These are phyloP conservation scores for Musa acuminata DNA, from an alignment of 176 grass and related monocot species.

Conservation along the genomic window DNA sequence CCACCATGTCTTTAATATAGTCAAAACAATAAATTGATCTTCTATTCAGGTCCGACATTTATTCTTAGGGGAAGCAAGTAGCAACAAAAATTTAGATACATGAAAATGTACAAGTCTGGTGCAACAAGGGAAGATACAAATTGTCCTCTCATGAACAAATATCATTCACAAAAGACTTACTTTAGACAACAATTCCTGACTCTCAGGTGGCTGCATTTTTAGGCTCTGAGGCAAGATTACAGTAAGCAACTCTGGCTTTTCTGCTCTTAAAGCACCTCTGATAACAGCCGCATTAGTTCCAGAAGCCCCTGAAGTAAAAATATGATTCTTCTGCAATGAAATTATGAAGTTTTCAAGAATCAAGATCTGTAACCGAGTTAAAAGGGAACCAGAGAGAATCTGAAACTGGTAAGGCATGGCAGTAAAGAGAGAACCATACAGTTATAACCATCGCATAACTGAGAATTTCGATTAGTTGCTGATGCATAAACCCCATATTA, in stretches of 20 bases:
- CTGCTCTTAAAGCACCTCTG: slow-evolving; percentile 97
- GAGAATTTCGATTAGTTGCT: slow-evolving; percentile 98
- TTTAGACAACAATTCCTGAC: slow-evolving; percentile 91
- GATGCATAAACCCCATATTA: slow-evolving; percentile 98
- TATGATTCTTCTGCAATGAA: slow-evolving; percentile 93
- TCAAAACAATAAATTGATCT: too few relatives aligned
- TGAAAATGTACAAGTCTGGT: background rate
- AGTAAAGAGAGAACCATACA: slow-evolving; percentile 26
- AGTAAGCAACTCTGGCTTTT: slow-evolving; percentile 91
- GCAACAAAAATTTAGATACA: background rate
- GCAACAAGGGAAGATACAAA: background rate
- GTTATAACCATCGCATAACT: slow-evolving; percentile 99
- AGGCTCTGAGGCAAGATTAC: slow-evolving; percentile 98
- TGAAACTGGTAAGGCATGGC: background rate
- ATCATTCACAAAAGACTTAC: slow-evolving; percentile 25
- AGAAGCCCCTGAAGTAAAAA: slow-evolving; percentile 94
- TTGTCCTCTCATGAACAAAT: background rate
- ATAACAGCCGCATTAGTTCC: slow-evolving; percentile 99
- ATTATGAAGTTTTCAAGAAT: slow-evolving; percentile 12
- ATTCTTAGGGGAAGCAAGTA: background rate
- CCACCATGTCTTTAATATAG: too few relatives aligned
- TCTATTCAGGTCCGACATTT: too few relatives aligned
- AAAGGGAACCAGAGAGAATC: background rate
- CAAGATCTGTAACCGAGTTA: background rate
- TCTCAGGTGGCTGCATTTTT: slow-evolving; percentile 88